Percentiles rank a stretch among this genome's conserved stretches.
Evolutionary conservation across 2,329 filamentous ascomycete genomes (phyloP).

Genomic region (Akanthomyces lecanii): DNA sequence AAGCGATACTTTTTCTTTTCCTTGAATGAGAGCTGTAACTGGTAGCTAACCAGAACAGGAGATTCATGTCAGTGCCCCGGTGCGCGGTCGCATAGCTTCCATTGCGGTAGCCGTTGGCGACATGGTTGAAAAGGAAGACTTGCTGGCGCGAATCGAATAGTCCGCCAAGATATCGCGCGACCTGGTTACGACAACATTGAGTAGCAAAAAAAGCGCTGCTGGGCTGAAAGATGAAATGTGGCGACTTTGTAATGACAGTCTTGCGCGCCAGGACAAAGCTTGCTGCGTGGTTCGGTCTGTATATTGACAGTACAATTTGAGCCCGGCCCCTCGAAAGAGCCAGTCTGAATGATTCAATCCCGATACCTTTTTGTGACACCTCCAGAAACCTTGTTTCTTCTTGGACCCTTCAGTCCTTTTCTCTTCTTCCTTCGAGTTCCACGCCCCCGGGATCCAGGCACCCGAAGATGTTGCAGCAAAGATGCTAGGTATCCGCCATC

Average conservation of each 20-base stretch:
- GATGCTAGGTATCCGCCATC: conserved; percentile 23
- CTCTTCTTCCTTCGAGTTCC: conserved; percentile 50
- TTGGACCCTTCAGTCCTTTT: background rate
- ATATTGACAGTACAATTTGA: too few relatives aligned
- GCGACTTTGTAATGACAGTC: too few relatives aligned
- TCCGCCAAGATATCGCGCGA: too few relatives aligned
- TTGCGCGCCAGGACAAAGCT: too few relatives aligned
- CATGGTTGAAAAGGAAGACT: background rate
- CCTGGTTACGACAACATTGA: too few relatives aligned
- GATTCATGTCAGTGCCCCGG: background rate
- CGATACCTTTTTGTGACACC: too few relatives aligned
- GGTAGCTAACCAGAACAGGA: background rate
- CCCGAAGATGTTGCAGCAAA: conserved; percentile 21
- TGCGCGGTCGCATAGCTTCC: background rate
- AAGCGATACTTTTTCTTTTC: background rate
- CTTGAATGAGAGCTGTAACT: too few relatives aligned
- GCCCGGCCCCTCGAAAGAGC: too few relatives aligned
- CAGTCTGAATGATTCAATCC: too few relatives aligned
- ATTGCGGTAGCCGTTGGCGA: background rate
- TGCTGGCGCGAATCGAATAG: background rate
- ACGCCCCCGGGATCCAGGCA: background rate
- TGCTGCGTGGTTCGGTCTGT: too few relatives aligned
- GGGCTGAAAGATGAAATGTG: too few relatives aligned
- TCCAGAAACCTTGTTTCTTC: background rate
- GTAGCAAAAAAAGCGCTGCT: too few relatives aligned